phyloP scores from a whole-genome alignment of 805 yeast genomes.

The Candida verbasci region DNA sequence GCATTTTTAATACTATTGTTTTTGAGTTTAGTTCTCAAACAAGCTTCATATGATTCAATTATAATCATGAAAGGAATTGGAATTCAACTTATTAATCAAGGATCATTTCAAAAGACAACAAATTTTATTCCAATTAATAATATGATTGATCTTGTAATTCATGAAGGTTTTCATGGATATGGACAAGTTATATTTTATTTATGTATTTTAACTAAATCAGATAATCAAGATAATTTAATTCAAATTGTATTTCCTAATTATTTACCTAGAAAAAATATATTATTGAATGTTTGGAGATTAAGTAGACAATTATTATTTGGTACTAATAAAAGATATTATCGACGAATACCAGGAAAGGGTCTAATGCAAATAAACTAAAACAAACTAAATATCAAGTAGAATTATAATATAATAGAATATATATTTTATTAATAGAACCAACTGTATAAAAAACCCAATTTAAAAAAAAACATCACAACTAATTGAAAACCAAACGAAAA shows the following conservation, averaged over 20 bases:
- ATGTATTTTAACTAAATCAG: conserved; percentile 48
- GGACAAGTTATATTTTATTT: conserved; percentile 62
- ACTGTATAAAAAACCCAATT: no score
- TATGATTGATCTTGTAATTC: conserved; percentile 63
- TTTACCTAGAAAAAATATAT: conserved; percentile 38
- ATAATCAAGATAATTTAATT: conserved; percentile 13
- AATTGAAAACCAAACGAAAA: no score
- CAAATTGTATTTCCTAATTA: conserved; percentile 40
- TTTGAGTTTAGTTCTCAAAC: conserved; percentile 24
- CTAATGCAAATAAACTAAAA: conserved; percentile 15
- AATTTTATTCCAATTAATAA: conserved; percentile 53
- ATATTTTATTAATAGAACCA: no score
- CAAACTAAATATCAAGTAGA: neutral
- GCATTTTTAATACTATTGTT: conserved; percentile 6
- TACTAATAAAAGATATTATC: conserved; percentile 22
- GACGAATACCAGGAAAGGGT: conserved; percentile 37
- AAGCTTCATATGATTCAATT: conserved; percentile 39
- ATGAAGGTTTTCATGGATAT: conserved; percentile 70
- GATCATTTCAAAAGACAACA: conserved; percentile 15
- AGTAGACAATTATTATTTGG: conserved; percentile 37
- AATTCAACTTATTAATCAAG: conserved; percentile 36
- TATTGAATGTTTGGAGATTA: conserved; percentile 35
- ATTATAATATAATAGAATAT: neutral
- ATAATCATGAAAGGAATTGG: conserved; percentile 44
- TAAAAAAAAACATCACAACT: neutral